Evolutionary conservation across 345 rosid species (phyloP).

Genomic region (Geranium rotundifolium): DNA sequence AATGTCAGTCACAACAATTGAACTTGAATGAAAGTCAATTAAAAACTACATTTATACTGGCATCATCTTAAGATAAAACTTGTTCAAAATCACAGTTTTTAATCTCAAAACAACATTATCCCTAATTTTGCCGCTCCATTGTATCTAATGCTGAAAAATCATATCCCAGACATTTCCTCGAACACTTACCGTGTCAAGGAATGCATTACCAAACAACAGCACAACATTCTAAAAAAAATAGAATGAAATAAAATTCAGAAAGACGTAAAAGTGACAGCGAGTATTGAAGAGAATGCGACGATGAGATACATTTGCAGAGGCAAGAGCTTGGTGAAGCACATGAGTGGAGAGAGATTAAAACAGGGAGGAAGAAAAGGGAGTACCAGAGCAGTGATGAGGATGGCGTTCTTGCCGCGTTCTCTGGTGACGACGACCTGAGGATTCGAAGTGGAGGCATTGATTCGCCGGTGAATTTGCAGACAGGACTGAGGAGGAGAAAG

Average conservation of each 20-base stretch:
- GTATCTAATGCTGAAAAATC: too few relatives aligned
- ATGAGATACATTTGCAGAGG: background rate
- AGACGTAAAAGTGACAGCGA: background rate
- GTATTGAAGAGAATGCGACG: background rate
- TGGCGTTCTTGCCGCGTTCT: slow-evolving; percentile 82
- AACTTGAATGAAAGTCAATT: too few relatives aligned
- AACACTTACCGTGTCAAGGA: background rate
- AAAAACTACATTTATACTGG: too few relatives aligned
- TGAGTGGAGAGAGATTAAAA: background rate
- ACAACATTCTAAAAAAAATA: too few relatives aligned
- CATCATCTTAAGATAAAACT: too few relatives aligned
- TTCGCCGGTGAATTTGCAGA: slow-evolving; percentile 14
- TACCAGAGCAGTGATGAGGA: slow-evolving; percentile 74
- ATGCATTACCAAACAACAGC: background rate
- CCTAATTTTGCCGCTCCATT: too few relatives aligned
- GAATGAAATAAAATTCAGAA: background rate
- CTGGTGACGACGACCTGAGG: slow-evolving; percentile 69
- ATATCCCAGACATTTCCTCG: too few relatives aligned
- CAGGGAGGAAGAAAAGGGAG: slow-evolving; percentile 3
- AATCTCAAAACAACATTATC: too few relatives aligned
- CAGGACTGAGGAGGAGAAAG: slow-evolving; percentile 13
- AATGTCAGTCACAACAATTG: too few relatives aligned
- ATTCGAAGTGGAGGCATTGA: background rate
- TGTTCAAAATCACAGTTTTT: too few relatives aligned
- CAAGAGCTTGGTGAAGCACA: background rate